A percentile compares a stretch with the other conserved stretches of the same genome.
Evolutionary conservation across 352 stramenopile species (phyloP).

Genomic region (Phytopythium litorale): DNA sequence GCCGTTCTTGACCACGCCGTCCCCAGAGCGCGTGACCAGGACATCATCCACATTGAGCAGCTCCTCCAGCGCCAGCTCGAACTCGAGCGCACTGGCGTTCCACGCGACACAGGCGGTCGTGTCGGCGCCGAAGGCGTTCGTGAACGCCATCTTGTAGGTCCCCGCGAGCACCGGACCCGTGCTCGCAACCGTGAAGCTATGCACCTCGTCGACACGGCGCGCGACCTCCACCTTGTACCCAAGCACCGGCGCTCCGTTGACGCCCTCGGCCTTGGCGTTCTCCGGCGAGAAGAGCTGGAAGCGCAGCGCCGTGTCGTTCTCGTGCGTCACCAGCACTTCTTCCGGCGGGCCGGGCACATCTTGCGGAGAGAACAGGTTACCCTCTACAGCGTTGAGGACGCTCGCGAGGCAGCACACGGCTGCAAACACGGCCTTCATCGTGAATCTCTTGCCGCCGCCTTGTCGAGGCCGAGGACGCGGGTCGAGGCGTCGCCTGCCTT

Average conservation of each 20-base stretch:
- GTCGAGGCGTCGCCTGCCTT: background rate
- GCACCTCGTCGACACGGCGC: slow-evolving; percentile 59
- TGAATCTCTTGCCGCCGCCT: background rate
- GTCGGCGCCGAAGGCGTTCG: slow-evolving; percentile 27
- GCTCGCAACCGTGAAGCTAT: slow-evolving; percentile 61
- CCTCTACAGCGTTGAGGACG: slow-evolving; percentile 11
- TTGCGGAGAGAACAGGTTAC: slow-evolving; percentile 49
- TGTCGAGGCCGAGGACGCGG: background rate
- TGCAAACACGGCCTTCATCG: background rate
- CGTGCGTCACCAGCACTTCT: slow-evolving; percentile 46
- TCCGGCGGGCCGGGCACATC: slow-evolving; percentile 63
- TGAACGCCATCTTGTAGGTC: slow-evolving; percentile 54
- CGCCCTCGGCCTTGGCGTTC: slow-evolving; percentile 55
- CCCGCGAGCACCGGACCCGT: slow-evolving; percentile 49
- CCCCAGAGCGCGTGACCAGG: slow-evolving; percentile 45
- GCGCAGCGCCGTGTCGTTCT: slow-evolving; percentile 45
- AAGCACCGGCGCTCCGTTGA: slow-evolving; percentile 66
- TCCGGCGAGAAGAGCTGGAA: slow-evolving; percentile 60
- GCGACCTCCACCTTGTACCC: slow-evolving; percentile 80
- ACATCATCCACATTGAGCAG: slow-evolving; percentile 66
- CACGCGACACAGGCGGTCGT: slow-evolving; percentile 58
- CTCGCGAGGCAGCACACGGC: slow-evolving; percentile 5
- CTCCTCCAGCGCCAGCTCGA: slow-evolving; percentile 67
- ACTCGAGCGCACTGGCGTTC: slow-evolving; percentile 63
- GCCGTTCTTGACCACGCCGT: slow-evolving; percentile 40